Evolutionary conservation across 73 alveolate species (phyloP).

Genomic region (Paraurostyla sp.): DNA sequence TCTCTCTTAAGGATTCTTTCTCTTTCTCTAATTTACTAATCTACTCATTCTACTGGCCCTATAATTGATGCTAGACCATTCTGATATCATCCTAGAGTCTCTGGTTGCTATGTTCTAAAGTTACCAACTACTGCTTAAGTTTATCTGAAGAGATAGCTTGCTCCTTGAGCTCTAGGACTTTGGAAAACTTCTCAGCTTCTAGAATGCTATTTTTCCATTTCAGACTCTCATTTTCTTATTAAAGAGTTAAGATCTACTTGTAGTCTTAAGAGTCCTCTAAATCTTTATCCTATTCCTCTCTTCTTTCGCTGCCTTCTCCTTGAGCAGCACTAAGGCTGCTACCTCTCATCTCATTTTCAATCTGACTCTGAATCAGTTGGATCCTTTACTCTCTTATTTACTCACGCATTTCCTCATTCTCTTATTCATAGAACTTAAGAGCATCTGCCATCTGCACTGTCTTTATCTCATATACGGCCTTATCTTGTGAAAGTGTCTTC

Average conservation of each 20-base stretch:
- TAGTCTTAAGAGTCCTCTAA: background rate
- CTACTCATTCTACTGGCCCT: background rate
- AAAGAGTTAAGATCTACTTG: slow-evolving; percentile 25
- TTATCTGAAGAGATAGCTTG: background rate
- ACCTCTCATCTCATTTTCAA: background rate
- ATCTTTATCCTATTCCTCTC: background rate
- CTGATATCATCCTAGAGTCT: background rate
- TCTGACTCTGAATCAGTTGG: background rate
- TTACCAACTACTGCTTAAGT: background rate
- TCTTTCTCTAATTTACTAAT: background rate
- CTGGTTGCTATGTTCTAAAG: background rate
- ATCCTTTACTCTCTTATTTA: background rate
- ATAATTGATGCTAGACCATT: background rate
- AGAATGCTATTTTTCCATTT: slow-evolving; percentile 34
- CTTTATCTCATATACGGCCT: slow-evolving; percentile 32
- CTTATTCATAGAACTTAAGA: background rate
- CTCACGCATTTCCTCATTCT: slow-evolving; percentile 31
- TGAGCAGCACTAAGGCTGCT: too few relatives aligned
- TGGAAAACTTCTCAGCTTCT: slow-evolving; percentile 45
- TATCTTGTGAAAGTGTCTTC: background rate
- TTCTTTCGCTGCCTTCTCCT: too few relatives aligned
- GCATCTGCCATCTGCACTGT: background rate
- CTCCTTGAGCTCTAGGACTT: background rate
- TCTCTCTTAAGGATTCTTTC: slow-evolving; percentile 11
- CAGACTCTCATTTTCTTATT: background rate